Base-by-base conservation (phyloP, 345 rosid genomes). In the Gossypium bickii region DNA sequence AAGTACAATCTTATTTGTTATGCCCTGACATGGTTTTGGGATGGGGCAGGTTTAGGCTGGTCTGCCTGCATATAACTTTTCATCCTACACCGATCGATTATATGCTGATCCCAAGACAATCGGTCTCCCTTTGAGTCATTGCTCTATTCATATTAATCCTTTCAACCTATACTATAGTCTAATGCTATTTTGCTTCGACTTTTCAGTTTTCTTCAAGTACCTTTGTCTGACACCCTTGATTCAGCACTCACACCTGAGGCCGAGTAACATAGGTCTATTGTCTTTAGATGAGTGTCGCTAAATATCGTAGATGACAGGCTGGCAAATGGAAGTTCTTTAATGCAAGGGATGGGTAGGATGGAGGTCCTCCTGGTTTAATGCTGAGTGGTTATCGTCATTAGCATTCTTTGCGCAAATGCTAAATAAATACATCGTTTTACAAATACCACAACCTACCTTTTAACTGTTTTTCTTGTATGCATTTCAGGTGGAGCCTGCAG, bases 401-500 rank as follows among this genome's bases (percentile, higher is more conserved):
- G 65, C 65, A 60, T 60, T 17, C 59, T 55, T 55, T 18, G 2
- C 17, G 41, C 41, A 25, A 60, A 60, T 60, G 65, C 65, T 60
- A 27, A 60, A 38, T 41, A 1, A 60, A n/a, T 41, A 1, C 11
- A 11, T 1, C 41, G 61, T 53, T 70, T 70, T 51, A 2, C 69
- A 51, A 20, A 11, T 20, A 1, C 65, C 12, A 67, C 16, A 18
- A 44, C 20, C 44, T 64, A 4, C 20, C 7, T 11, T 9, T 25
- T 25, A 53, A 43, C 24, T 57, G 48, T 49, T 18, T 81, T 56
- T 20, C 62, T 9, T 76, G 63, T 17, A 64, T 64, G 15, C 12
- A 5, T 38, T 20, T 62, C 87, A 89, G 94, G 87, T 88, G 68
- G 94, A 90, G 78, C 94, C 94, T 47, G 92, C 92, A 0, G 85